A percentile compares a stretch with the other conserved stretches of the same genome.
Conservation (phyloP, 1,284 basidiomycete species). For the Rhodotorula glutinis region DNA sequence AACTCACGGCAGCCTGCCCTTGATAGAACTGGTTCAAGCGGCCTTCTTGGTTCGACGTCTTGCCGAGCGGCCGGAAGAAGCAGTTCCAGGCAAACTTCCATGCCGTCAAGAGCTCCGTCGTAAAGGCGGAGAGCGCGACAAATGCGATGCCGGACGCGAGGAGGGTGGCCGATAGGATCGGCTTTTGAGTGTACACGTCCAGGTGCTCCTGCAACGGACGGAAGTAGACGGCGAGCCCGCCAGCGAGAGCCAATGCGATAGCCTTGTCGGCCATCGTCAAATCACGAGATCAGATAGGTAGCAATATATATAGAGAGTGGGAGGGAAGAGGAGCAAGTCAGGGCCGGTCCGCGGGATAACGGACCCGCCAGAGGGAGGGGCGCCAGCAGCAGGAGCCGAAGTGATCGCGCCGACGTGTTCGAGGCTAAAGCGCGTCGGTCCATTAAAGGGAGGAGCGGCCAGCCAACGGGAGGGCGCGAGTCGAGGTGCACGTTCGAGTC, state of each 20-base stretch:
- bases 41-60: conserved; percentile 45
- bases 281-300: too few relatives aligned
- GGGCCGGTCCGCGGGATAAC: too few relatives aligned
- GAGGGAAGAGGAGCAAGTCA: too few relatives aligned
- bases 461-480: too few relatives aligned
- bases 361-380: too few relatives aligned
- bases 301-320: too few relatives aligned
- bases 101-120: conserved; percentile 5
- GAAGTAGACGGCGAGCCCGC: conserved; percentile 10
- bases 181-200: conserved; percentile 10
- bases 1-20: conserved; percentile 58
- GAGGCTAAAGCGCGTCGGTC: too few relatives aligned
- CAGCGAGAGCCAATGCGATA: conserved; percentile 5
- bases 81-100: conserved; percentile 37
- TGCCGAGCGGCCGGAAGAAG: conserved; percentile 52
- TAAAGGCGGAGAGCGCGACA: conserved; percentile 5
- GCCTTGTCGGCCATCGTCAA: not conserved
- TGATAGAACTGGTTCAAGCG: conserved; percentile 58
- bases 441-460: too few relatives aligned
- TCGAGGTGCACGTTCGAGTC: too few relatives aligned
- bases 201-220: conserved; percentile 20
- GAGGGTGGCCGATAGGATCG: conserved; percentile 11
- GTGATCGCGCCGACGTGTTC: too few relatives aligned
- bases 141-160: conserved; percentile 5
- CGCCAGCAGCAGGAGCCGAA: too few relatives aligned